These are phyloP conservation scores for Chondrus crispus DNA, from an alignment of 23 red algal genomes.

Conservation along the genomic window DNA sequence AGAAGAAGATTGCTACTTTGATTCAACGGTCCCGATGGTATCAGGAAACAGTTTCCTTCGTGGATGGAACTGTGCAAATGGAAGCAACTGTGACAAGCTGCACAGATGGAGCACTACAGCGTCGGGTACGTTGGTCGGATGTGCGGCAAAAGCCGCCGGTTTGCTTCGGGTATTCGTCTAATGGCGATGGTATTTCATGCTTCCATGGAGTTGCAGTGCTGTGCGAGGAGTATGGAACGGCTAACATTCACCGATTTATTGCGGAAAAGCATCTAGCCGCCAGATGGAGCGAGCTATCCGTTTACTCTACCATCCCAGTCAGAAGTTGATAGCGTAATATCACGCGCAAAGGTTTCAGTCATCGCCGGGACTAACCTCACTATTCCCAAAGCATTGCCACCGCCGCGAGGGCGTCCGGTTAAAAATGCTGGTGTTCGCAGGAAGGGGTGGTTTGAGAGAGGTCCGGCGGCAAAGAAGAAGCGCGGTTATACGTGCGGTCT, in stretches of 20 bases:
- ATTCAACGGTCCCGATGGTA: background rate
- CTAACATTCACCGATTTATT: conserved; percentile 21
- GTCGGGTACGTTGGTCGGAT: background rate
- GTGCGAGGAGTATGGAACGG: background rate
- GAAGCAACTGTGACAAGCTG: conserved; percentile 23
- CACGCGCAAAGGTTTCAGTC: background rate
- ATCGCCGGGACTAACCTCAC: background rate
- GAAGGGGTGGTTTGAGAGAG: background rate
- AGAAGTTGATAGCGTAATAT: background rate
- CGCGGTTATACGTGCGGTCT: background rate
- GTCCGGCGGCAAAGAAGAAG: background rate
- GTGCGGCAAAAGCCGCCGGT: background rate
- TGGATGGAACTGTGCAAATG: background rate
- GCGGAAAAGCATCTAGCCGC: background rate
- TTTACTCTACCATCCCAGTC: background rate
- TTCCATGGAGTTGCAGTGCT: conserved; percentile 9
- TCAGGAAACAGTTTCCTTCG: background rate
- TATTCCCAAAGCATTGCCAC: background rate
- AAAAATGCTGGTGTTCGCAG: background rate
- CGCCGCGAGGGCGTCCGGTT: background rate
- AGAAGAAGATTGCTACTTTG: background rate
- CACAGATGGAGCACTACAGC: background rate
- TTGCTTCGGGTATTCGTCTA: conserved; percentile 12
- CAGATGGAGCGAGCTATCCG: background rate
- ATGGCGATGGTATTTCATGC: conserved; percentile 24